Conservation (phyloP, 495 filamentous ascomycete genomes). For the Tirmania nivea region DNA sequence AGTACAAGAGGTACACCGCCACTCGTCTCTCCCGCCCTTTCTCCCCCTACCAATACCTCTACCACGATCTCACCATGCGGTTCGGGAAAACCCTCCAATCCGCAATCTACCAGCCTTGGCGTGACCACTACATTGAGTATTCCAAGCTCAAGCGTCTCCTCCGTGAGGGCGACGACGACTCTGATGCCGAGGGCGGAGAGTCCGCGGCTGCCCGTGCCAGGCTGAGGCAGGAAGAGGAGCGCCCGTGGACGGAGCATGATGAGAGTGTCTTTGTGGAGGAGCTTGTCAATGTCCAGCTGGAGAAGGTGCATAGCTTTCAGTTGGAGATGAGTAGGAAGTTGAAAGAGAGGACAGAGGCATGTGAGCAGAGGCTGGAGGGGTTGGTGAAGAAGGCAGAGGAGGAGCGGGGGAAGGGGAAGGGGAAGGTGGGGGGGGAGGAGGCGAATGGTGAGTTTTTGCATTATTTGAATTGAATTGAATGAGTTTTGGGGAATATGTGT, state of each 20-base stretch:
- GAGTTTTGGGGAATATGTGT: too few species aligned
- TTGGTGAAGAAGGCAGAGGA: conserved; percentile 16
- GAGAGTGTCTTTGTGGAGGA: conserved; percentile 87
- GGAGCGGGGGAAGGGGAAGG: conserved; percentile 3
- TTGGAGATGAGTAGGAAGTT: conserved; percentile 46
- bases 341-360: conserved; percentile 28
- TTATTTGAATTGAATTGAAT: neutral
- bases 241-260: conserved; percentile 81
- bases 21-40: neutral
- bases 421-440: conserved; percentile 5
- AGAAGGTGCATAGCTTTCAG: conserved; percentile 88
- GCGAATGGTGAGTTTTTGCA: neutral
- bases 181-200: conserved; percentile 18
- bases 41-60: conserved; percentile 1
- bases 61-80: conserved; percentile 38
- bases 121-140: conserved; percentile 85
- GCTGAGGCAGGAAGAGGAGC: conserved; percentile 25
- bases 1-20: too few species aligned
- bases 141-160: conserved; percentile 71
- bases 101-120: conserved; percentile 74
- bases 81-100: conserved; percentile 72
- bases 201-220: conserved; percentile 4
- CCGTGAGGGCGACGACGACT: conserved; percentile 47
- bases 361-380: conserved; percentile 30
- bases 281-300: conserved; percentile 76